Conservation (phyloP, 1,284 basidiomycete species). For the Pseudozyma pruni region DNA sequence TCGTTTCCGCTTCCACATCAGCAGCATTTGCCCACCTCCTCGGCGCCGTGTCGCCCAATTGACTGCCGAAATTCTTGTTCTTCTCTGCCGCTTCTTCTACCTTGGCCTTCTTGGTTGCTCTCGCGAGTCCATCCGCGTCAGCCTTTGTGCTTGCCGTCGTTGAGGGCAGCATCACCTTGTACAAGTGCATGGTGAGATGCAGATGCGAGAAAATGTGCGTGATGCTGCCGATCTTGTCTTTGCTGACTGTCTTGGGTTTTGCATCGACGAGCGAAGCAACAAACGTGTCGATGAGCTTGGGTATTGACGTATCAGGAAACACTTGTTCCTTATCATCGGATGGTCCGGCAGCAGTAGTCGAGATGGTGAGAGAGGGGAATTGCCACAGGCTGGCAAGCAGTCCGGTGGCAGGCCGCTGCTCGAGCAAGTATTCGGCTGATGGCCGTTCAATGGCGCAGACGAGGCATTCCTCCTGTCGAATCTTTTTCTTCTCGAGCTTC, state of each 20-base stretch:
- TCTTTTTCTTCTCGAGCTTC: constrained; percentile 84
- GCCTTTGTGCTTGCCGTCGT: neutral
- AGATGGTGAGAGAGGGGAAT: constrained; percentile 56
- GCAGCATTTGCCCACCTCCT: constrained; percentile 37
- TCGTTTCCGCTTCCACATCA: constrained; percentile 49
- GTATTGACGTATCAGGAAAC: constrained; percentile 3
- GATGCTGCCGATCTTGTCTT: constrained; percentile 69
- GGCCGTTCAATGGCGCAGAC: constrained; percentile 76
- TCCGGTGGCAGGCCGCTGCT: constrained; percentile 39
- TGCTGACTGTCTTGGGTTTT: neutral
- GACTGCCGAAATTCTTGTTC: constrained; percentile 40
- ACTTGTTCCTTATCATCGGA: constrained; percentile 1
- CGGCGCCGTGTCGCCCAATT: constrained; percentile 9
- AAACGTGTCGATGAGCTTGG: constrained; percentile 20
- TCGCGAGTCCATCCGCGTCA: no score
- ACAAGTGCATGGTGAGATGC: constrained; percentile 84
- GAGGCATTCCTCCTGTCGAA: constrained; percentile 83
- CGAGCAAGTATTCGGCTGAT: constrained; percentile 19
- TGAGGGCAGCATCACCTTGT: constrained; percentile 52
- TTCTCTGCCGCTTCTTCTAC: constrained; percentile 7
- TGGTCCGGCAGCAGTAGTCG: constrained; percentile 22
- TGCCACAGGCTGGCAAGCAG: constrained; percentile 63
- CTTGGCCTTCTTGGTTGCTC: neutral
- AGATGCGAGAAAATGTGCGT: constrained; percentile 90
- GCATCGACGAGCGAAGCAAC: constrained; percentile 11